Evolutionary conservation across 108 stramenopile genomes (phyloP).

Genomic region (Skeletonema menzelii): DNA sequence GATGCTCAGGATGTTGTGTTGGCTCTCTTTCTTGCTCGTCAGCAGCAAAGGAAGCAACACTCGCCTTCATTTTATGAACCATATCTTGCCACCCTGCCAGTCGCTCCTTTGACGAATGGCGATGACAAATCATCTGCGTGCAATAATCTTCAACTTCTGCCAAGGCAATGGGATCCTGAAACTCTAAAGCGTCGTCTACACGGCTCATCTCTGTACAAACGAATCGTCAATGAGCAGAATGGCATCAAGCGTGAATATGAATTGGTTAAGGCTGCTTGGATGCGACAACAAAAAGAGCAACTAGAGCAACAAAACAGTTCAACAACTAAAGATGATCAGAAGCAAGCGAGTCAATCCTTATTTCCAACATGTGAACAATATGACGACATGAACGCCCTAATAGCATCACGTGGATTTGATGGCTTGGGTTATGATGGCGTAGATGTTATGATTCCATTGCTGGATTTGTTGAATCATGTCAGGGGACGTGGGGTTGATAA

Average conservation of each 20-base stretch:
- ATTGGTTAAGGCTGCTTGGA: slow-evolving; percentile 30
- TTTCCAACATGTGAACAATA: slow-evolving; percentile 65
- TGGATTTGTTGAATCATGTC: slow-evolving; percentile 80
- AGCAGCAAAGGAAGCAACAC: slow-evolving; percentile 4
- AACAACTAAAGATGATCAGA: neutral
- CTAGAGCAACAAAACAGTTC: neutral
- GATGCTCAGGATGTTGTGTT: slow-evolving; percentile 47
- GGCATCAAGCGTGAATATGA: slow-evolving; percentile 54
- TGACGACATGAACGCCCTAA: slow-evolving; percentile 60
- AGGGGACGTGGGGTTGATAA: slow-evolving; percentile 45
- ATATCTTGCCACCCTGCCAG: slow-evolving; percentile 30
- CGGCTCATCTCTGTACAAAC: slow-evolving; percentile 58
- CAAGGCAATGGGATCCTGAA: slow-evolving; percentile 59
- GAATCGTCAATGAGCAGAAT: slow-evolving; percentile 31
- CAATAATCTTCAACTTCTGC: slow-evolving; percentile 27
- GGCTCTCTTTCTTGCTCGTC: slow-evolving; percentile 36
- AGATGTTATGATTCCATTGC: slow-evolving; percentile 66
- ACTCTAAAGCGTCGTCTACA: slow-evolving; percentile 35
- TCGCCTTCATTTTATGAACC: slow-evolving; percentile 8
- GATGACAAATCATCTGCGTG: neutral
- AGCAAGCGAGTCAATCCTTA: neutral
- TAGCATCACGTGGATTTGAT: slow-evolving; percentile 76
- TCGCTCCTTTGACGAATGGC: neutral
- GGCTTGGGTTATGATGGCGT: slow-evolving; percentile 46
- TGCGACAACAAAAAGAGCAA: neutral